phyloP scores from a whole-genome alignment of 1,284 basidiomycete species.

The Ustilago trichophora region DNA sequence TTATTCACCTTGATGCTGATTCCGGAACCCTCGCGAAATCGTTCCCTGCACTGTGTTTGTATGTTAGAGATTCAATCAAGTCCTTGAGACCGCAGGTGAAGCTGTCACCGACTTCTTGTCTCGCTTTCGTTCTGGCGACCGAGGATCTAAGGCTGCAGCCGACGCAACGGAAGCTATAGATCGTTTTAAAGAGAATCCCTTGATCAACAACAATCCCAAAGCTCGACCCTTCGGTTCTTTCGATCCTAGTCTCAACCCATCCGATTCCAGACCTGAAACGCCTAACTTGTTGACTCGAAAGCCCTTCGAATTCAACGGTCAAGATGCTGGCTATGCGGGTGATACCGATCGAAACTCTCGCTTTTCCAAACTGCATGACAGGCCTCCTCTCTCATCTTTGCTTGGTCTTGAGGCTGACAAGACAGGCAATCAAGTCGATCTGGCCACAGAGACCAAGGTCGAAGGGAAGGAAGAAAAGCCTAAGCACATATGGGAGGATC shows the following conservation, averaged over 20 bases:
- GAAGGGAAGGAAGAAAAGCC: background rate
- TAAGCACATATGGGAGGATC: constrained; percentile 8
- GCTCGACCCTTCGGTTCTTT: background rate
- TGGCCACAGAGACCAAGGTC: background rate
- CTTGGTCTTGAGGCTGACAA: background rate
- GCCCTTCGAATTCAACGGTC: constrained; percentile 9
- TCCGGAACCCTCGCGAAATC: background rate
- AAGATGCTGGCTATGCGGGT: constrained; percentile 16
- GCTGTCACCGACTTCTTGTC: constrained; percentile 6
- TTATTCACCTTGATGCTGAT: background rate
- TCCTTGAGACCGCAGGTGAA: background rate
- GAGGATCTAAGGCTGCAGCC: constrained; percentile 3
- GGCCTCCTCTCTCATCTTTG: constrained; percentile 1
- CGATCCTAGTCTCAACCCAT: background rate
- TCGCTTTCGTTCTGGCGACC: background rate
- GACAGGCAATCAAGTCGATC: background rate
- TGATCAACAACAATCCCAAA: too few species aligned
- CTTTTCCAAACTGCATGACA: background rate
- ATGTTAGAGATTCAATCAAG: constrained; percentile 1
- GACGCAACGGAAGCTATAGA: background rate
- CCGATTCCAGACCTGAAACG: too few species aligned
- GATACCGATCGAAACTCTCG: constrained; percentile 5
- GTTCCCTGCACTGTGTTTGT: too few species aligned
- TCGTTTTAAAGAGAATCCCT: too few species aligned
- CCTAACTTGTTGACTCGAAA: too few species aligned